These are phyloP conservation scores for Cenchrus americanus DNA, from an alignment of 176 grass and related monocot genomes.

Conservation along the genomic window DNA sequence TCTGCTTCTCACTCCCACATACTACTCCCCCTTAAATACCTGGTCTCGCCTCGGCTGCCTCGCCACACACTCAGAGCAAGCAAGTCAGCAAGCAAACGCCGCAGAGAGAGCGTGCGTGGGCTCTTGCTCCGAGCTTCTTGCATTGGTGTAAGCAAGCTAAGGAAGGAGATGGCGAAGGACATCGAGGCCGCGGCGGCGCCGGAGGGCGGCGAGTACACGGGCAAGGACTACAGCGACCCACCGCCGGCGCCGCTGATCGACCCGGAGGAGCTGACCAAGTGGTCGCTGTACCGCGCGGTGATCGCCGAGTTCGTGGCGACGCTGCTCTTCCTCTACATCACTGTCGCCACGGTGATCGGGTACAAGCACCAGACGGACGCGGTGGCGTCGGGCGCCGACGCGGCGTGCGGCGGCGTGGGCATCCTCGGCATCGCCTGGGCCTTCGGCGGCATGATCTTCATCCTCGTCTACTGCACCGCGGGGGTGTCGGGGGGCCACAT, in stretches of 20 bases:
- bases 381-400: slow-evolving; percentile 40
- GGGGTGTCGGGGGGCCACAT: slow-evolving; percentile 92
- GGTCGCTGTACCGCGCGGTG: slow-evolving; percentile 86
- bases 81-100: neutral
- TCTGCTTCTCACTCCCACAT: neutral
- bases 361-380: slow-evolving; percentile 86
- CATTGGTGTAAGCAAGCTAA: neutral
- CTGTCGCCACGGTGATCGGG: slow-evolving; percentile 84
- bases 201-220: slow-evolving; percentile 51
- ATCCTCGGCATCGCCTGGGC: slow-evolving; percentile 96
- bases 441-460: slow-evolving; percentile 99
- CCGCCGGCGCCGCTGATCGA: slow-evolving; percentile 78
- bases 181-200: slow-evolving; percentile 47
- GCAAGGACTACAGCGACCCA: slow-evolving; percentile 86
- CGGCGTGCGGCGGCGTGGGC: slow-evolving; percentile 79
- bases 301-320: slow-evolving; percentile 94
- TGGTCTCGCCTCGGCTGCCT: slow-evolving; percentile 35
- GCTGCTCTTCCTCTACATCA: slow-evolving; percentile 87
- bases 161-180: slow-evolving; percentile 60
- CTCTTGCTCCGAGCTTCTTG: neutral
- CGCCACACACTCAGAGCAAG: slow-evolving; percentile 8
- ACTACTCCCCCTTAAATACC: slow-evolving; percentile 56
- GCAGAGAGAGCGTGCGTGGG: neutral
- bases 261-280: slow-evolving; percentile 73
- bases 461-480: slow-evolving; percentile 98